Conservation (phyloP, 495 filamentous ascomycete genomes). For the Penicillium silybi region DNA sequence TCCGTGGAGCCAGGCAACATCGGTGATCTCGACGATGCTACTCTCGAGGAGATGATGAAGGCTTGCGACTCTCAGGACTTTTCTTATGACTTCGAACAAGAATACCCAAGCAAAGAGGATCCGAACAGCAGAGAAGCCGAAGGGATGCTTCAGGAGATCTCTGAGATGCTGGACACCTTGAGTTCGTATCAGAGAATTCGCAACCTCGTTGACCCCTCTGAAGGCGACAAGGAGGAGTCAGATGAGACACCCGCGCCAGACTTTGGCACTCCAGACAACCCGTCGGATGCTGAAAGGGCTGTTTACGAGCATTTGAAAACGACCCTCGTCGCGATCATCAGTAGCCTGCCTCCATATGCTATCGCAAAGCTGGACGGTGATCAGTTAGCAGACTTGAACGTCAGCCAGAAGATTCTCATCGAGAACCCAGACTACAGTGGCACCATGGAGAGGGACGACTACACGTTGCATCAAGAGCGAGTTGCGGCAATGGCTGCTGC, state of each 20-base stretch:
- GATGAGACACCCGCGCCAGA: slow-evolving; percentile 30
- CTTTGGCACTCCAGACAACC: slow-evolving; percentile 43
- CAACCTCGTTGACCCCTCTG: slow-evolving; percentile 51
- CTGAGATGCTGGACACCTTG: slow-evolving; percentile 78
- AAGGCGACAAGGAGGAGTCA: slow-evolving; percentile 39
- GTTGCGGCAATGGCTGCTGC: slow-evolving; percentile 28
- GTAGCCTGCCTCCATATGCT: slow-evolving; percentile 76
- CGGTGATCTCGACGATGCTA: slow-evolving; percentile 43
- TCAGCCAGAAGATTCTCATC: slow-evolving; percentile 77
- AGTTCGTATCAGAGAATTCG: slow-evolving; percentile 84
- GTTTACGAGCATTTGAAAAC: slow-evolving; percentile 73
- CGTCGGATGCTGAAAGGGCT: slow-evolving; percentile 61
- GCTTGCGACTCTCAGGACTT: slow-evolving; percentile 42
- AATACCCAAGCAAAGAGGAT: slow-evolving; percentile 40
- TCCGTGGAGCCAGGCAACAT: slow-evolving; percentile 46
- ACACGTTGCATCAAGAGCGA: slow-evolving; percentile 38
- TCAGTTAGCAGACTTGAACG: slow-evolving; percentile 72
- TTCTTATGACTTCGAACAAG: slow-evolving; percentile 33
- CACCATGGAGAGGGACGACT: slow-evolving; percentile 83
- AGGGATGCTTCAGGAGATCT: slow-evolving; percentile 73
- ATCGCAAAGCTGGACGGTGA: slow-evolving; percentile 83
- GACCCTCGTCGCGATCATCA: slow-evolving; percentile 67
- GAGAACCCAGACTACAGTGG: slow-evolving; percentile 69
- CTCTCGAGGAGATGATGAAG: slow-evolving; percentile 49
- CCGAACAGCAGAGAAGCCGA: slow-evolving; percentile 56